Conservation (phyloP, 2,329 filamentous ascomycete species). For the Xylariomycetidae sp. region DNA sequence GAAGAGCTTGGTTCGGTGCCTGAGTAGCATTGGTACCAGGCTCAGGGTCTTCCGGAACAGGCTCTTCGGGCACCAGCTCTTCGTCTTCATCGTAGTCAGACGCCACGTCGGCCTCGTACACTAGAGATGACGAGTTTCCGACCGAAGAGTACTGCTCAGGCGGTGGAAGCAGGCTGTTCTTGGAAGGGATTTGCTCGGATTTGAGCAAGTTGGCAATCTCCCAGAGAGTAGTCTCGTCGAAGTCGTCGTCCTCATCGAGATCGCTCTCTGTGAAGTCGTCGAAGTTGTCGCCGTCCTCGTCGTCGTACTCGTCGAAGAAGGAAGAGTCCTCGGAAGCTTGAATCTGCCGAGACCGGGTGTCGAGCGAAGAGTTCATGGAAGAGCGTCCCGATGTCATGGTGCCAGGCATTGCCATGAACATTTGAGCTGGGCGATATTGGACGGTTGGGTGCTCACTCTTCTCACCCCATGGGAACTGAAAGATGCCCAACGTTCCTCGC, state of each 20-base stretch:
- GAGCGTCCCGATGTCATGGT: conserved; percentile 41
- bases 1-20: conserved; percentile 1
- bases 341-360: conserved; percentile 29
- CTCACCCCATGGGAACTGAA: conserved; percentile 62
- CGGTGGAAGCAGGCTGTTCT: conserved; percentile 41
- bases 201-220: conserved; percentile 57
- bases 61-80: conserved; percentile 22
- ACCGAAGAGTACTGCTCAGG: conserved; percentile 11
- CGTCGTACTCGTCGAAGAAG: conserved; percentile 57
- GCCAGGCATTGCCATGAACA: conserved; percentile 43
- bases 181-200: conserved; percentile 45
- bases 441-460: conserved; percentile 49
- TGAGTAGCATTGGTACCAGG: conserved; percentile 9
- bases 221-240: conserved; percentile 58
- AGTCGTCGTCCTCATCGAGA: conserved; percentile 41
- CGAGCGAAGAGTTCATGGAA: conserved; percentile 22
- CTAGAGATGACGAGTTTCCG: conserved; percentile 20
- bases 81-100: conserved; percentile 21
- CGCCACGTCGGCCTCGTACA: conserved; percentile 27
- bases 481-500: conserved; percentile 55
- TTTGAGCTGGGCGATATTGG: conserved; percentile 30
- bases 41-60: conserved; percentile 22
- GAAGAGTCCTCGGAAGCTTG: conserved; percentile 37
- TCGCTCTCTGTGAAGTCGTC: conserved; percentile 30
- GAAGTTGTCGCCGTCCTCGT: conserved; percentile 38